A percentile compares a stretch with the other conserved stretches of the same genome.
phyloP scores from a whole-genome alignment of 2,329 filamentous ascomycete genomes.

The Scolecobasidium constrictum region DNA sequence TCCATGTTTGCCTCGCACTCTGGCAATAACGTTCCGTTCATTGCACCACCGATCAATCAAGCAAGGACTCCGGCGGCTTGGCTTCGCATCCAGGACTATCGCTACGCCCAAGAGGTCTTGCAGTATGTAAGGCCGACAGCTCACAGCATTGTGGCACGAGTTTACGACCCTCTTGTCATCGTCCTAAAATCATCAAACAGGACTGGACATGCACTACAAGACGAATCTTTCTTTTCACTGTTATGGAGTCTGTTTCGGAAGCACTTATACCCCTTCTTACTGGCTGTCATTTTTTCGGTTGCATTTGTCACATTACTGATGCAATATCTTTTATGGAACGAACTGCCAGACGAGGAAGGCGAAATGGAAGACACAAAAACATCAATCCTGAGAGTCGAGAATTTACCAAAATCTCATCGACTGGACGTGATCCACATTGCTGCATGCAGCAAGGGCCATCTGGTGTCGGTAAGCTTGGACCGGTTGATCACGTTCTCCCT shows the following conservation, averaged over 20 bases:
- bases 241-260: constrained; percentile 40
- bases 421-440: constrained; percentile 59
- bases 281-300: constrained; percentile 52
- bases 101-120: constrained; percentile 67
- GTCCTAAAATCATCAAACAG: constrained; percentile 60
- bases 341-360: constrained; percentile 31
- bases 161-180: constrained; percentile 66
- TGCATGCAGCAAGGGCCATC: constrained; percentile 50
- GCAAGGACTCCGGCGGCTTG: constrained; percentile 66
- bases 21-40: background rate
- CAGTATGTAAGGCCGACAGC: constrained; percentile 61
- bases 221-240: constrained; percentile 43
- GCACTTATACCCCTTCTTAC: constrained; percentile 57
- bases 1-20: constrained; percentile 13
- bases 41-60: constrained; percentile 52
- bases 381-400: constrained; percentile 48
- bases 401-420: constrained; percentile 50
- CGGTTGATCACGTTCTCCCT: constrained; percentile 55
- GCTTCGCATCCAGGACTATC: constrained; percentile 67
- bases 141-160: constrained; percentile 60
- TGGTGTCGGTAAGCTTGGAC: constrained; percentile 62
- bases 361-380: constrained; percentile 34
- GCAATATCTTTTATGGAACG: constrained; percentile 63
- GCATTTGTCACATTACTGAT: constrained; percentile 59
- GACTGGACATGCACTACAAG: constrained; percentile 38